Base-by-base conservation (phyloP, 306 rosid species). In the Gynostemma pentaphyllum region DNA sequence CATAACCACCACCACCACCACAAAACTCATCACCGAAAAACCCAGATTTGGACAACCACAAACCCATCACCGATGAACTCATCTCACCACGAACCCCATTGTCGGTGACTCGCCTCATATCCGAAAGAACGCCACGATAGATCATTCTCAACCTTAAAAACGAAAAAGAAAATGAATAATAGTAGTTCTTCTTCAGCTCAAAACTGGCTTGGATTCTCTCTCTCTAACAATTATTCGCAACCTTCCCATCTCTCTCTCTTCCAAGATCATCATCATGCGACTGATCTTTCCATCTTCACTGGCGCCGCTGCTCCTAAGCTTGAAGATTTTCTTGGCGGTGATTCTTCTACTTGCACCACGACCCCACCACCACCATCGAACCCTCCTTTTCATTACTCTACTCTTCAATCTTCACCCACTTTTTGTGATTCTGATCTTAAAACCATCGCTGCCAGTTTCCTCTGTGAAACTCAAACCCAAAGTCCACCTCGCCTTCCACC, bases 191-290 rank as follows among this genome's bases (percentile, higher is more conserved):
- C 83, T n/a, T 53, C 82, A 18, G 55, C 82, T 62, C 72, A 50
- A 61, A 85, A 78, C 82, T 76, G 86, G 80, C 96, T 91, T 8
- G 79, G 82, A 39, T 87, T 91, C 82, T 85, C 97, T 78, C 97
- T 90, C 48, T 83, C 90, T 68, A 79, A 86, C 75, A 82, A 80
- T 45, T n/a, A n/a, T n/a, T n/a, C 76, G 28, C 30, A 75, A 59
- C 51, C 62, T 45, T 57, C 82, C 36, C 74, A 54, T 49, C 85
- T 81, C 75, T 85, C 95, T 21, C 87, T 87, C 67, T 85, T 85
- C 76, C 83, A 70, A 9, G 53, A 70, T 7, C 8, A 52, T n/a
- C 59, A 42, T 23, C 41, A 28, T 62, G 44, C 79, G 0, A 82
- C 87, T 16, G 70, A 71, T 64, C 83, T 87, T 22, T 84, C 89